These are phyloP conservation scores for Eucalyptus coolabah DNA, from an alignment of 345 rosid species.

Conservation along the genomic window DNA sequence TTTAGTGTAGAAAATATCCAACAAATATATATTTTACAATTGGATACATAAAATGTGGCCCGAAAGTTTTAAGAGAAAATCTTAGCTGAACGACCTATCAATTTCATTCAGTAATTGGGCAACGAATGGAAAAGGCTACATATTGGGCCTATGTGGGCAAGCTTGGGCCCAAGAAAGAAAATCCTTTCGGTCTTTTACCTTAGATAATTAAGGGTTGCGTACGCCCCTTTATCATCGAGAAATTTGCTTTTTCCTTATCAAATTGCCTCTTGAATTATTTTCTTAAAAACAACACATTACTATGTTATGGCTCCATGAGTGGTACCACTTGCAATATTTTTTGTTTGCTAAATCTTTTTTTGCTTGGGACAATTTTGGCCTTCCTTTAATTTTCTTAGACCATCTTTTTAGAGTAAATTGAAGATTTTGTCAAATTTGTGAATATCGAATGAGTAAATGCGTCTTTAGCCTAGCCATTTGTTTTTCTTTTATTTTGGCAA, in stretches of 20 bases:
- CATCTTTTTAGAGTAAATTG: no score
- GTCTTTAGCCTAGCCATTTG: no score
- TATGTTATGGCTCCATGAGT: no score
- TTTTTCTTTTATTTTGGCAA: no score
- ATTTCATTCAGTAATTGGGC: not conserved
- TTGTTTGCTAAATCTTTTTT: no score
- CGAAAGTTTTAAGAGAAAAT: not conserved
- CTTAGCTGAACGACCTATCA: not conserved
- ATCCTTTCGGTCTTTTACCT: no score
- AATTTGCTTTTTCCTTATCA: not conserved
- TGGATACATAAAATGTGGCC: not conserved
- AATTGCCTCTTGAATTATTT: not conserved
- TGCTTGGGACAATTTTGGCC: no score
- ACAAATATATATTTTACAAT: not conserved
- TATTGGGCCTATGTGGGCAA: not conserved
- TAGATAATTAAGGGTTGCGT: not conserved
- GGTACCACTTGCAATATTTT: not conserved
- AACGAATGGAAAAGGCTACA: not conserved
- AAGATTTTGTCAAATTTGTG: no score
- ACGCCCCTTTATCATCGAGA: not conserved
- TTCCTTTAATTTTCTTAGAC: no score
- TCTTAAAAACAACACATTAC: no score
- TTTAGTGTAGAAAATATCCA: not conserved
- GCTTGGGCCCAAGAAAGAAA: not conserved
- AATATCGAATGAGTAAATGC: no score